phyloP scores from a whole-genome alignment of 208 protist genomes.

The Crithidia sp. region DNA sequence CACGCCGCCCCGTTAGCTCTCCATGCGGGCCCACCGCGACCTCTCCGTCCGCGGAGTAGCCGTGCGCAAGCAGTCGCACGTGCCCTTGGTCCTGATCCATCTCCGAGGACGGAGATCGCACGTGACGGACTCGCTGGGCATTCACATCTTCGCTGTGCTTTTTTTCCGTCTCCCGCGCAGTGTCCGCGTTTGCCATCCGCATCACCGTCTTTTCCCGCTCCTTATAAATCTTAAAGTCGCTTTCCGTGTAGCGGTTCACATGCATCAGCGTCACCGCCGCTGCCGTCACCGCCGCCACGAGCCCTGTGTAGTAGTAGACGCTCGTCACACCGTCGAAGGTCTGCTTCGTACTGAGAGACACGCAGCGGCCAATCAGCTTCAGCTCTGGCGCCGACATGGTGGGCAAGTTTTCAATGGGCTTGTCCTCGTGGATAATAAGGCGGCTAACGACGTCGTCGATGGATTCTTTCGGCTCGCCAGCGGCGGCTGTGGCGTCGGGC shows the following conservation, averaged over 20 bases:
- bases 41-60: not conserved
- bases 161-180: not conserved
- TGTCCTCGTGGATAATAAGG: slow-evolving; percentile 50
- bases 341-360: slow-evolving; percentile 53
- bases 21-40: not conserved
- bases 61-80: not conserved
- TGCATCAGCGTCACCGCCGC: slow-evolving; percentile 68
- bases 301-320: slow-evolving; percentile 63
- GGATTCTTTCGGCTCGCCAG: not conserved
- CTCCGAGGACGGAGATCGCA: slow-evolving; percentile 4
- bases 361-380: slow-evolving; percentile 67
- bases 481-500: not conserved
- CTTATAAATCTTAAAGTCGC: slow-evolving; percentile 46
- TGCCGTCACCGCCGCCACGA: slow-evolving; percentile 62
- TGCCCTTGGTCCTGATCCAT: slow-evolving; percentile 8
- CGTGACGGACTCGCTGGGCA: not conserved
- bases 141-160: not conserved
- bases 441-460: slow-evolving; percentile 35
- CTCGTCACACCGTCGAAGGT: slow-evolving; percentile 32
- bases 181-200: not conserved
- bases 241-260: slow-evolving; percentile 57
- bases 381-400: slow-evolving; percentile 48
- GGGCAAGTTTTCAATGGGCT: slow-evolving; percentile 64
- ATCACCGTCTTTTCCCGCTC: slow-evolving; percentile 13
- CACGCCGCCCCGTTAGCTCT: not conserved